Base-by-base conservation (phyloP, 305 asterid genomes). In the Fraxinus albicans region DNA sequence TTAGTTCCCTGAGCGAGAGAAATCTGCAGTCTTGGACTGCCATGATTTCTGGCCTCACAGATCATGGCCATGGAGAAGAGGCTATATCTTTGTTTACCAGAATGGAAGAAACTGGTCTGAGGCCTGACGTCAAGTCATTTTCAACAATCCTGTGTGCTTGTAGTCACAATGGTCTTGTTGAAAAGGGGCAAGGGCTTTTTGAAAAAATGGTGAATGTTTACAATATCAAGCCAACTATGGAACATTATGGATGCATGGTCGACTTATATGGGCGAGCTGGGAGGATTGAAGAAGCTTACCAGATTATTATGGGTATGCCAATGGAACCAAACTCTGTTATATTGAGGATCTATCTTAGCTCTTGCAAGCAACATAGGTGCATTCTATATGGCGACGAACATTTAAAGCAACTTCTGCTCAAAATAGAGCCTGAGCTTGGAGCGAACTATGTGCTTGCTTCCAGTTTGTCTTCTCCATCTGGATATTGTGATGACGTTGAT, bases 191-290 rank as follows among this genome's bases (percentile, higher is more conserved):
- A 53, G 84, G 84, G 82, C 87, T 88, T 19, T 90, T 91, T 58
- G 79, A 85, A 31, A 89, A 87, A 86, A 91, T 94, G 94, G 88
- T 87, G 73, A 88, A 81, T 76, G 75, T 84, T 2, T 88, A 91
- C 80, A 77, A 78, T 6, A 90, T 94, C 42, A 80, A 58, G 86
- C 97, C 95, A 10, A 87, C 90, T 23, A 85, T 94, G 94, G 97
- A 93, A 85, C 95, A 92, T 60, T 92, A 87, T 36, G 94, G 97
- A 81, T 93, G 97, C 86, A 86, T 92, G 93, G 93, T 92, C 63
- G 95, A 93, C 80, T 85, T 93, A 85, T 86, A 89, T 58, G 95
- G 96, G 50, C 94, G 94, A 36, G 91, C 89, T 76, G 95, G 97
- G 77, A 84, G 81, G 87, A 84, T 90, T 4, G 89, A 88, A 84